A percentile compares a stretch with the other conserved stretches of the same genome.
Evolutionary conservation across 78 protist species (phyloP).

Genomic region (Polysphondylium violaceum): DNA sequence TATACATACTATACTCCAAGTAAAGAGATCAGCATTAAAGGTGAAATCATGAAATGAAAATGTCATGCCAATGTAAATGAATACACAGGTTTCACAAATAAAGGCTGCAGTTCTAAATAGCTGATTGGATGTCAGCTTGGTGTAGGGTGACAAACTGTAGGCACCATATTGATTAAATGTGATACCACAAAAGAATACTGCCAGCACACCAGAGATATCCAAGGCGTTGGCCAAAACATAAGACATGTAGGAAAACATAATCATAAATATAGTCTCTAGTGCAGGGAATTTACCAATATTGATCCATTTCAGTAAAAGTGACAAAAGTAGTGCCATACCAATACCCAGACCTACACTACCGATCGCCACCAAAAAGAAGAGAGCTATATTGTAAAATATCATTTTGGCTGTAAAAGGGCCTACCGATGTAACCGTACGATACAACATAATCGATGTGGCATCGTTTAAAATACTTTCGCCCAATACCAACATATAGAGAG

Average conservation of each 20-base stretch:
- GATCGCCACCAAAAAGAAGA: constrained; percentile 26
- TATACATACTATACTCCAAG: constrained; percentile 62
- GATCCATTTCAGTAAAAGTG: constrained; percentile 37
- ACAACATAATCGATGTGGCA: constrained; percentile 93
- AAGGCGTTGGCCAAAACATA: constrained; percentile 62
- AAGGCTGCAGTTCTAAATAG: constrained; percentile 79
- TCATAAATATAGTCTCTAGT: constrained; percentile 70
- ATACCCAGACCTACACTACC: constrained; percentile 62
- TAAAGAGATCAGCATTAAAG: constrained; percentile 42
- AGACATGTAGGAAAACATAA: constrained; percentile 73
- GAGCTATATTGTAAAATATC: not conserved
- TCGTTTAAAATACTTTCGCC: constrained; percentile 97
- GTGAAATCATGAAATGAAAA: constrained; percentile 31
- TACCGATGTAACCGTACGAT: constrained; percentile 36
- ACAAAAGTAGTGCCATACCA: constrained; percentile 53
- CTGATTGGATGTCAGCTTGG: constrained; percentile 55
- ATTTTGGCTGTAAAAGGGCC: constrained; percentile 9
- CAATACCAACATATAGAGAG: constrained; percentile 89
- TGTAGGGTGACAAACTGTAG: constrained; percentile 78
- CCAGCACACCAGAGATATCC: constrained; percentile 73
- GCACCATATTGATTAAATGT: constrained; percentile 76
- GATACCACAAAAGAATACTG: constrained; percentile 86
- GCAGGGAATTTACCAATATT: constrained; percentile 70
- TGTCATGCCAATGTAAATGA: constrained; percentile 81
- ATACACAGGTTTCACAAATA: constrained; percentile 85